Conservation (phyloP, 129 eudicot genomes). For the Gnaphalium uliginosum region DNA sequence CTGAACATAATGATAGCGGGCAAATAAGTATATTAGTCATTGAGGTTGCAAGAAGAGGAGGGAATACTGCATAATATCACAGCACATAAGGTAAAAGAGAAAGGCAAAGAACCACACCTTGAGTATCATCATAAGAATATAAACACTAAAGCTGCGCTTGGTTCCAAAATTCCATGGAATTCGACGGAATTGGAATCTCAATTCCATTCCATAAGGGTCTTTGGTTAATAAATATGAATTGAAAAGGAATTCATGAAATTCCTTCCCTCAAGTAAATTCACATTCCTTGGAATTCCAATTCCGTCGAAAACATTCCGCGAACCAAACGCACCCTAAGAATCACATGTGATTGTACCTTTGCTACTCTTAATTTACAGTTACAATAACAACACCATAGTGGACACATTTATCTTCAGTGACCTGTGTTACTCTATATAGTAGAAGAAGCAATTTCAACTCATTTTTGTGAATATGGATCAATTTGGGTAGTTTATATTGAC, state of each 20-base stretch:
- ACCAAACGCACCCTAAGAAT: no score
- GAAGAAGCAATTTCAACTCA: background rate
- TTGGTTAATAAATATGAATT: no score
- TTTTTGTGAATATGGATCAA: background rate
- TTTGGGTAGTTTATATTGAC: background rate
- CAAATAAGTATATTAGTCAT: background rate
- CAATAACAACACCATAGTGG: background rate
- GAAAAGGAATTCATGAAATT: no score
- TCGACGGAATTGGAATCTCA: no score
- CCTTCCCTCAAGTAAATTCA: no score
- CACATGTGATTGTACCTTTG: background rate
- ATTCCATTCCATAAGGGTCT: no score
- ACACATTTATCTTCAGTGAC: background rate
- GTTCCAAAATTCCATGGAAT: no score
- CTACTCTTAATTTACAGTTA: background rate
- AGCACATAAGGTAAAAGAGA: background rate
- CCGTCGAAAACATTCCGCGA: no score
- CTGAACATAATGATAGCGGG: conserved; percentile 31
- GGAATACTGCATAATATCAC: background rate
- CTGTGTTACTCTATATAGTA: background rate
- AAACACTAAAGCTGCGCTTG: no score
- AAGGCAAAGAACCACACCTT: no score
- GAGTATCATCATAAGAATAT: no score
- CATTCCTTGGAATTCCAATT: no score
- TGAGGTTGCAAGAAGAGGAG: background rate